A percentile compares a stretch with the other conserved stretches of the same genome.
These are phyloP conservation scores for Ceratobasidium sp. DNA, from an alignment of 1,284 basidiomycete species.

Conservation along the genomic window DNA sequence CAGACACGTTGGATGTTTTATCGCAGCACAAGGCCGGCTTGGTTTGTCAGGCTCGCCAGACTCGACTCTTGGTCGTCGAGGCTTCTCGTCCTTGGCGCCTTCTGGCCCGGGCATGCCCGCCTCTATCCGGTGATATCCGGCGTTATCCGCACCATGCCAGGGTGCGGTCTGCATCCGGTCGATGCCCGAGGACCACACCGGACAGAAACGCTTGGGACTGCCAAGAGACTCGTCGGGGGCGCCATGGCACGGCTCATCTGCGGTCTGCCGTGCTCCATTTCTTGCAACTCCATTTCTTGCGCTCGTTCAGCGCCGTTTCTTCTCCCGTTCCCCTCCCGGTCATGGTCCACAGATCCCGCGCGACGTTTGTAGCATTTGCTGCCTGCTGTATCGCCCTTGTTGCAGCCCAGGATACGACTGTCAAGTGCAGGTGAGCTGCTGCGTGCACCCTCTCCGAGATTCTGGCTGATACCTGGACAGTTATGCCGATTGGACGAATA, in stretches of 20 bases:
- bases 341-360: background rate
- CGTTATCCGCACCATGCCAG: background rate
- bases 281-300: no score
- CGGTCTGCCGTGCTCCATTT: constrained; percentile 34
- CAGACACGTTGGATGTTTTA: no score
- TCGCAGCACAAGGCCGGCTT: no score
- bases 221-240: constrained; percentile 9
- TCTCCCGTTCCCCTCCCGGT: background rate
- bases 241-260: constrained; percentile 38
- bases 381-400: background rate
- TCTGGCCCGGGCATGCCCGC: no score
- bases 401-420: constrained; percentile 35
- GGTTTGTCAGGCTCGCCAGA: no score
- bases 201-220: background rate
- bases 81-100: no score
- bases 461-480: background rate
- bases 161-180: background rate
- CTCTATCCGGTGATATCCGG: no score
- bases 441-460: background rate
- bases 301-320: constrained; percentile 1
- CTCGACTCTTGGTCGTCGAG: no score
- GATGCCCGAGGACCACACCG: no score
- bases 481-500: constrained; percentile 41
- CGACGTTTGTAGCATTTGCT: background rate
- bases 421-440: constrained; percentile 19